A percentile compares a stretch with the other conserved stretches of the same genome.
Conservation (phyloP, 2,329 filamentous ascomycete genomes). For the Aspergillus sp. region DNA sequence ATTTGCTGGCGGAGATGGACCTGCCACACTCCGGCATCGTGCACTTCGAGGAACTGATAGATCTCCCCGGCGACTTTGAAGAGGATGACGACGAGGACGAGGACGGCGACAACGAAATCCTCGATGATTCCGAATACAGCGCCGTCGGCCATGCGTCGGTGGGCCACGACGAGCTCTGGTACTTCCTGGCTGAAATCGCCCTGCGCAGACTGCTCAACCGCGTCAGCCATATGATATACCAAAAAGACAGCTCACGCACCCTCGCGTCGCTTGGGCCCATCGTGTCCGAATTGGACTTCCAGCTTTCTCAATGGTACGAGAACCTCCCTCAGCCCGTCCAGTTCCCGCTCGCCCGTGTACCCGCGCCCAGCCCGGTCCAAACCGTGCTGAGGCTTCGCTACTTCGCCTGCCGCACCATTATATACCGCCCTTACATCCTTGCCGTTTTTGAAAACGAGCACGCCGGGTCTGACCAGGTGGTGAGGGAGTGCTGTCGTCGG, state of each 20-base stretch:
- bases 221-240: slow-evolving; percentile 71
- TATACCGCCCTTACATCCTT: slow-evolving; percentile 74
- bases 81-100: slow-evolving; percentile 45
- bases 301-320: slow-evolving; percentile 78
- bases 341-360: slow-evolving; percentile 61
- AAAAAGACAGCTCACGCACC: slow-evolving; percentile 60
- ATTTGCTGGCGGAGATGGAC: slow-evolving; percentile 69
- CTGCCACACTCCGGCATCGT: slow-evolving; percentile 75
- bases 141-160: slow-evolving; percentile 49
- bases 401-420: slow-evolving; percentile 77
- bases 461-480: slow-evolving; percentile 59
- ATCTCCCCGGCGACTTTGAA: slow-evolving; percentile 68
- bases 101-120: slow-evolving; percentile 5
- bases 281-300: slow-evolving; percentile 70
- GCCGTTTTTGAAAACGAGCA: slow-evolving; percentile 71
- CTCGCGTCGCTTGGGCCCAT: slow-evolving; percentile 67
- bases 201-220: slow-evolving; percentile 66
- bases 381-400: slow-evolving; percentile 71
- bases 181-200: slow-evolving; percentile 75
- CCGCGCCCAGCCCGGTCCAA: slow-evolving; percentile 64
- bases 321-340: slow-evolving; percentile 64
- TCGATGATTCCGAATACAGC: slow-evolving; percentile 4
- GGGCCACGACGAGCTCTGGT: slow-evolving; percentile 74
- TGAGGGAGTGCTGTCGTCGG: slow-evolving; percentile 69
- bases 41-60: slow-evolving; percentile 71